These are phyloP conservation scores for Irpex sp. DNA, from an alignment of 1,284 basidiomycete genomes.

Conservation along the genomic window DNA sequence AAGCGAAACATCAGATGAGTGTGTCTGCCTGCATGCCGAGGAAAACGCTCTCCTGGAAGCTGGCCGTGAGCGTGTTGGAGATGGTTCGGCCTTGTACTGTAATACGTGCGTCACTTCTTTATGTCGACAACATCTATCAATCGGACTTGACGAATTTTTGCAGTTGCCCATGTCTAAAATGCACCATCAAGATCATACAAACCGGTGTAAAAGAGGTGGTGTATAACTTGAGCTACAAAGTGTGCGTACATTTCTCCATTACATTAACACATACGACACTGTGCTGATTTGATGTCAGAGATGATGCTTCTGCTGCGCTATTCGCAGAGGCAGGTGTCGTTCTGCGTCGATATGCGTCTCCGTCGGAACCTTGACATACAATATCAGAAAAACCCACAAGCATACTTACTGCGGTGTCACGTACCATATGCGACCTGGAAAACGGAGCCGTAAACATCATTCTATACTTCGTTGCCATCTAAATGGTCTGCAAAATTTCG, in stretches of 20 bases:
- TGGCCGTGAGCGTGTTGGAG: slow-evolving; percentile 80
- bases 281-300: slow-evolving; percentile 40
- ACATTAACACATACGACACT: neutral
- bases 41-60: slow-evolving; percentile 97
- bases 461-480: neutral
- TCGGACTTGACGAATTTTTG: neutral
- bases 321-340: slow-evolving; percentile 78
- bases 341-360: slow-evolving; percentile 60
- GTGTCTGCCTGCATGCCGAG: slow-evolving; percentile 96
- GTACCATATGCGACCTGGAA: neutral
- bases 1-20: slow-evolving; percentile 69
- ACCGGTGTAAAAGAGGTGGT: slow-evolving; percentile 91
- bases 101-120: slow-evolving; percentile 51
- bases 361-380: slow-evolving; percentile 14
- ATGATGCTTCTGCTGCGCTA: slow-evolving; percentile 75
- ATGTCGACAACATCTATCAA: neutral
- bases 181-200: slow-evolving; percentile 97
- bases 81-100: slow-evolving; percentile 88
- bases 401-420: neutral
- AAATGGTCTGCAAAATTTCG: slow-evolving; percentile 34
- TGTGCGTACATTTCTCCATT: slow-evolving; percentile 51
- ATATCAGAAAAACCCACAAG: neutral
- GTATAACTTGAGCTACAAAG: slow-evolving; percentile 94
- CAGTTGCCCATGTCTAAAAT: slow-evolving; percentile 96
- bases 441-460: neutral